A percentile compares a stretch with the other conserved stretches of the same genome.
Conservation (phyloP, 73 alveolate genomes). For the Symbiodinium natans region DNA sequence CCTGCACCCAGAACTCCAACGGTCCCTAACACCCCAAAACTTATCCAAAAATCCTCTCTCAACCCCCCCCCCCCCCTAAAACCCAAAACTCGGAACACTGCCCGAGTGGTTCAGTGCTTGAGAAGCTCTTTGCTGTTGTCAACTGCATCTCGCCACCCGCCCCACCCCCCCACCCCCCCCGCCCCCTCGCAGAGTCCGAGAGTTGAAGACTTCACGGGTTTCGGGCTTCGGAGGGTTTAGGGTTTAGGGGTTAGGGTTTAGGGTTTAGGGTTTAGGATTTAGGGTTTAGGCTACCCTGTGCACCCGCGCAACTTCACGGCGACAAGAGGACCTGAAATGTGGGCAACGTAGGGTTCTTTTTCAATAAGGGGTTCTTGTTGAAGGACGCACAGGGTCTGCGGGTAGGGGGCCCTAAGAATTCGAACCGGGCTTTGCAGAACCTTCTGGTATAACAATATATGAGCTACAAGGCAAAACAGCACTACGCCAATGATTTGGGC, state of each 20-base stretch:
- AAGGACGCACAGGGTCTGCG: background rate
- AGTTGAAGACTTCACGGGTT: background rate
- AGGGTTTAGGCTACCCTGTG: background rate
- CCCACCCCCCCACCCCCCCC: too few relatives aligned
- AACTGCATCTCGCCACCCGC: background rate
- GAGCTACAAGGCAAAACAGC: background rate
- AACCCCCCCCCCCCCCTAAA: background rate
- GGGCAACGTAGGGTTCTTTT: background rate
- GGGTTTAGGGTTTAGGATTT: too few relatives aligned
- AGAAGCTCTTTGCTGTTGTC: background rate
- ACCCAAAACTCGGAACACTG: background rate
- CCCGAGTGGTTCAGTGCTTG: background rate
- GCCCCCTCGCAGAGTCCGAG: background rate
- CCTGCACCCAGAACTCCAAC: background rate
- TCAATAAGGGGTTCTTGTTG: background rate
- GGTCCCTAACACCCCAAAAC: background rate
- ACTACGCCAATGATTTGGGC: background rate
- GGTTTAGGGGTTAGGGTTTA: too few relatives aligned
- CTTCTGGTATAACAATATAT: background rate
- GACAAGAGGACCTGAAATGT: background rate
- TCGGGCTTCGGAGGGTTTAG: too few relatives aligned
- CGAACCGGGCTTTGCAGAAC: background rate
- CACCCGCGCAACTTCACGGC: background rate
- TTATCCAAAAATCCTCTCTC: background rate
- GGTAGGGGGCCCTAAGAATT: background rate